Evolutionary conservation across 805 yeast genomes (phyloP), one percentile per base, ranked within the genome.

Genomic region (Candida anglica): DNA sequence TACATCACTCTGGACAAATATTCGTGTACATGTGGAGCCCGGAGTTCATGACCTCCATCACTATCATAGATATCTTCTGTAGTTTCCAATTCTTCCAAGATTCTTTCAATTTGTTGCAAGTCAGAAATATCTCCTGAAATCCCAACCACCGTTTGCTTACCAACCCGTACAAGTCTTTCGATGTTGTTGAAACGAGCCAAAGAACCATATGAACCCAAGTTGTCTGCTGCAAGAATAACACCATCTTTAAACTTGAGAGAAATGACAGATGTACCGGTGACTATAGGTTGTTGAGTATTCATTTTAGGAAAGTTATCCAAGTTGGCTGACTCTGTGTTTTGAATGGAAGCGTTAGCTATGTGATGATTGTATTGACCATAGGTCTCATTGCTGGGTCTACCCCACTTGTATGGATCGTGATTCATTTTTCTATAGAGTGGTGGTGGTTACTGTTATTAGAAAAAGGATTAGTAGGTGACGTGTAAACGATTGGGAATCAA

Each of bases 321-420:
- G 11, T 36, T 29, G 18, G 34, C 18, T 9, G 11, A 10, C 8
- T 25, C 15, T 6, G 28, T 21, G 13, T 16, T 16, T 7, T 11
- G 34, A 38, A 14, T 44, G 40, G 25, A 46, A 1, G 88, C 88
- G 42, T 79, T 63, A 31, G 95, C 84, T 48, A 89, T 91, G 31
- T 73, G 60, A 36, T 70, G 71, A 57, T 83, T 85, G 66, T 89
- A 93, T 6, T 66, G 56, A 13, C 98, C 98, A 52, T 93, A 93
- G 1, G 79, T 72, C 28, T 75, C 77, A 55, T 84, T 79, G 25
- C 82, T 71, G 39, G 98, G 98, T 64, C 97, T 85, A 15, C 98
- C 98, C 98, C 98, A 91, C 48, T 73, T 72, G 50, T 71, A 79
- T 43, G 96, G 98, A 71, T 84, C 86, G 86, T 93, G 98, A 53